Conservation (phyloP, 208 protist species). For the Leishmania gerbilli region DNA sequence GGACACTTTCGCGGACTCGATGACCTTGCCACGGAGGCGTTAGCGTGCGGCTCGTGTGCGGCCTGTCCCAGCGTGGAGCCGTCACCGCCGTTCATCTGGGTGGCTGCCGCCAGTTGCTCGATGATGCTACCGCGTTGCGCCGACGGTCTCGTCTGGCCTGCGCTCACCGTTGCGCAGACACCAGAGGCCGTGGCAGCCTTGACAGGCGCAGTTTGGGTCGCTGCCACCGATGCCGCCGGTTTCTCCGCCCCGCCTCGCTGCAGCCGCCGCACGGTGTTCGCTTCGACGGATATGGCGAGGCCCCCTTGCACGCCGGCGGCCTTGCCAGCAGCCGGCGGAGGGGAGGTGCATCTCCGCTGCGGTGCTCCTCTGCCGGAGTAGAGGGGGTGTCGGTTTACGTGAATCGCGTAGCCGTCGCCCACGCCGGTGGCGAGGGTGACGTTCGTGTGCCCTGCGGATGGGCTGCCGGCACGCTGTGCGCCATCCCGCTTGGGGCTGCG, state of each 20-base stretch:
- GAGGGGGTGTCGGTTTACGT: constrained; percentile 19
- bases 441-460: neutral
- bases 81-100: neutral
- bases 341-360: neutral
- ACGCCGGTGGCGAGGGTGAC: neutral
- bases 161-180: neutral
- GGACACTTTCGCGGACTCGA: neutral
- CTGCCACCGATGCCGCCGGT: neutral
- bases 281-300: constrained; percentile 21
- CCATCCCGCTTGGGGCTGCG: neutral
- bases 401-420: constrained; percentile 1
- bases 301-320: neutral
- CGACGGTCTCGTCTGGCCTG: neutral
- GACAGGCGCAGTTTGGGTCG: neutral
- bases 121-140: constrained; percentile 19
- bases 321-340: neutral
- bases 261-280: constrained; percentile 22
- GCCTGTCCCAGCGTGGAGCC: neutral
- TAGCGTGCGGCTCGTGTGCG: neutral
- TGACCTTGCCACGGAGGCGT: neutral
- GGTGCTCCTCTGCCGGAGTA: constrained; percentile 10
- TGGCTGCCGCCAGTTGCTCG: constrained; percentile 16
- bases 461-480: neutral
- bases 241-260: neutral
- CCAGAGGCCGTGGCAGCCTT: neutral